phyloP scores from a whole-genome alignment of 2,329 filamentous ascomycete genomes.

The Penicillium sp. region DNA sequence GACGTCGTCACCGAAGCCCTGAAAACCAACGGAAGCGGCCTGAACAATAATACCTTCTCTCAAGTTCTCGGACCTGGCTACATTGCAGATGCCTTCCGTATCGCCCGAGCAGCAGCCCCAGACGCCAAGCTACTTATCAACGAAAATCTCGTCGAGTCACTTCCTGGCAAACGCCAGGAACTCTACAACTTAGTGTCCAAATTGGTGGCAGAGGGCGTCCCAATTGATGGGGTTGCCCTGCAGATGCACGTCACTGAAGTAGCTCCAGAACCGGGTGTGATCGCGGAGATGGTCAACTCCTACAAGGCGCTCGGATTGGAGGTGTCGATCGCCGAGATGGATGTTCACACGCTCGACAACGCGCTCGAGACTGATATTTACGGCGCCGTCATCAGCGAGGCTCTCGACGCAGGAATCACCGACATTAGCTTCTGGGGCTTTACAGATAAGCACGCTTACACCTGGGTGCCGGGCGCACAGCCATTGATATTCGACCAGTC shows the following conservation, averaged over 20 bases:
- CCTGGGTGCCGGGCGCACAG: conserved; percentile 12
- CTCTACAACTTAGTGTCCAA: not conserved
- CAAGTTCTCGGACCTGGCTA: not conserved
- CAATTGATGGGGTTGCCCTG: not conserved
- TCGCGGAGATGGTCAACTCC: not conserved
- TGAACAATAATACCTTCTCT: no score
- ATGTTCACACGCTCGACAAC: not conserved
- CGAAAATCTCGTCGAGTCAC: conserved; percentile 1
- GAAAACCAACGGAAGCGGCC: no score
- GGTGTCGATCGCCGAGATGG: not conserved
- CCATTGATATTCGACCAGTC: conserved; percentile 17
- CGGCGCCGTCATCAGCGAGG: conserved; percentile 2
- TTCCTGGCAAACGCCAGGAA: not conserved
- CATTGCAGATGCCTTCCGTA: conserved; percentile 9
- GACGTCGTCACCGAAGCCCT: no score
- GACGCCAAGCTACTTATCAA: conserved; percentile 13
- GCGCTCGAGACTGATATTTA: not conserved
- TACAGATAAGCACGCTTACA: conserved; percentile 17
- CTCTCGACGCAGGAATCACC: conserved; percentile 9
- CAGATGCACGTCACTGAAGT: not conserved
- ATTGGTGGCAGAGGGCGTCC: not conserved
- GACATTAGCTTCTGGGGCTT: conserved; percentile 14
- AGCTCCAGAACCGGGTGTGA: not conserved
- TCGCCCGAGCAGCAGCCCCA: conserved; percentile 8
- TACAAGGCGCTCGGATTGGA: not conserved